Base-by-base conservation (phyloP, 257 asterid species). In the Voacanga thouarsii region DNA sequence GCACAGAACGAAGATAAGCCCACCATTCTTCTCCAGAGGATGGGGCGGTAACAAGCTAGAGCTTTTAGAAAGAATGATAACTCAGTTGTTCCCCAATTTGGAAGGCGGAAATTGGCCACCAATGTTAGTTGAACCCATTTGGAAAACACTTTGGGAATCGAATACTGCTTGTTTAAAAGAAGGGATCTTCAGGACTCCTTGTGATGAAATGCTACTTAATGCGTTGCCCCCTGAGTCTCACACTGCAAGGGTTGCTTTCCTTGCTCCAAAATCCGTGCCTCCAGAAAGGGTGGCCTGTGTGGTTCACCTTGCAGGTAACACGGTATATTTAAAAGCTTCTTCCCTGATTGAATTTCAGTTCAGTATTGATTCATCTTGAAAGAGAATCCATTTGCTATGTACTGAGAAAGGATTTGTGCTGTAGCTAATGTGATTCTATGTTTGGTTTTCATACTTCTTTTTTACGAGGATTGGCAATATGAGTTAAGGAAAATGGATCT, bases 21-120 rank as follows among this genome's bases (percentile, higher is more conserved):
- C 98, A 5, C 98, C 86, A 21, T 95, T 93, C 79, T 93, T 93
- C 68, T 92, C 96, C 0, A 80, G 91, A 82, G 99, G 98, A 7
- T 95, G 98, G 99, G 99, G 99, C n/a, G 99, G 99, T 14, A 71
- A 86, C 45, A 86, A 92, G 92, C 99, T 95, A 82, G 98, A 82
- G 80, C 96, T 91, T 79, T 56, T 93, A 78, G 98, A 95, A 80
- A 90, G 89, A 71, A 85, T 89, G 94, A 88, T 90, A 50, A 93
- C 87, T 12, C 93, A 89, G 77, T 79, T 93, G 79, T 93, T 90
- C 81, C 98, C 96, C 26, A 85, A 84, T 77, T 63, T 90, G 23
- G 96, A 90, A 81, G 91, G 92, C 14, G 86, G 83, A 77, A 89
- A 87, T 49, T 93, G 97, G 98, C 97, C 98, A 75, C 98, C 99